phyloP scores from a whole-genome alignment of 2,329 filamentous ascomycete genomes.

The Aspergillus sojae region DNA sequence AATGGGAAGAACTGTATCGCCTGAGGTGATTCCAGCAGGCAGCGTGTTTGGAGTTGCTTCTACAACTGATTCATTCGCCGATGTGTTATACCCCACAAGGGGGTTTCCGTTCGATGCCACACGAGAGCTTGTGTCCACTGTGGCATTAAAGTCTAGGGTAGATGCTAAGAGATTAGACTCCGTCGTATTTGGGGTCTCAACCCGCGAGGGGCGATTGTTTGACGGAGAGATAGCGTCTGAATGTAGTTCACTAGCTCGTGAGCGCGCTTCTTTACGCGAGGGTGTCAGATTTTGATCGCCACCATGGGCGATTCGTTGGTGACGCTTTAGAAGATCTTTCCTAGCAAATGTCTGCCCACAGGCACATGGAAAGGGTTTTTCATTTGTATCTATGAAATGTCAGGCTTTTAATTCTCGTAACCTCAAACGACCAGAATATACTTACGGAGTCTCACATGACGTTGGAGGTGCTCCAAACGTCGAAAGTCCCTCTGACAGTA shows the following conservation, averaged over 20 bases:
- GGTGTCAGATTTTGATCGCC: background rate
- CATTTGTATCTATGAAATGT: slow-evolving; percentile 16
- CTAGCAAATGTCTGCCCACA: slow-evolving; percentile 18
- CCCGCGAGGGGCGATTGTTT: background rate
- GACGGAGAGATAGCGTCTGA: background rate
- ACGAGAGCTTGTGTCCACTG: background rate
- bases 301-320: slow-evolving; percentile 13
- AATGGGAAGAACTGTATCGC: background rate
- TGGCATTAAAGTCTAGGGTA: background rate
- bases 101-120: background rate
- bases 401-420: background rate
- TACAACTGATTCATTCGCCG: background rate
- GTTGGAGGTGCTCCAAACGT: slow-evolving; percentile 17
- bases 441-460: slow-evolving; percentile 18
- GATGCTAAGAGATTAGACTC: background rate
- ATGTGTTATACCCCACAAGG: background rate
- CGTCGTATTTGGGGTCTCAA: background rate
- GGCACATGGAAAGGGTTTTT: slow-evolving; percentile 16
- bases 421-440: background rate
- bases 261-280: background rate
- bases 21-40: background rate
- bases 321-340: slow-evolving; percentile 19
- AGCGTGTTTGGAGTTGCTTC: background rate
- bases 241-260: background rate
- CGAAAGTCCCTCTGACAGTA: slow-evolving; percentile 16